phyloP scores from a whole-genome alignment of 2,329 filamentous ascomycete genomes.

The Volutella citrinella region DNA sequence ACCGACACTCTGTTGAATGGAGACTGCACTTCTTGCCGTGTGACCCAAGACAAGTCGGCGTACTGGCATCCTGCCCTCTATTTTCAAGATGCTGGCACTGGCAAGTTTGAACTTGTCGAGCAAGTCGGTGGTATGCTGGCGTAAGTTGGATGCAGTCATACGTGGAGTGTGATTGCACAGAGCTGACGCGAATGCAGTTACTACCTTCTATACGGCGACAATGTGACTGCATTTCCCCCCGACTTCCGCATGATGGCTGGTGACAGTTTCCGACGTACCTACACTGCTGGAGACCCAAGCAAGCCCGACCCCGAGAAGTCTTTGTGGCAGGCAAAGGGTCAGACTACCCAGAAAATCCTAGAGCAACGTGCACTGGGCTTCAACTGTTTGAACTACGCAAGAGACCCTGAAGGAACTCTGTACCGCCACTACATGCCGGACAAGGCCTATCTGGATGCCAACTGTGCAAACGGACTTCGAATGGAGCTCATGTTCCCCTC shows the following conservation, averaged over 20 bases:
- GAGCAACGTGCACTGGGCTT: conserved; percentile 83
- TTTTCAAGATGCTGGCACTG: conserved; percentile 65
- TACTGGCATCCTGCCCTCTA: conserved; percentile 84
- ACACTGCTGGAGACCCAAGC: conserved; percentile 65
- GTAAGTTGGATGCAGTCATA: conserved; percentile 50
- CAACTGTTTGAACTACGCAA: conserved; percentile 86
- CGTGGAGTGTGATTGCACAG: background rate
- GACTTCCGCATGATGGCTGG: conserved; percentile 83
- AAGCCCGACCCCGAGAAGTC: conserved; percentile 65
- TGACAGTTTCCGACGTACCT: conserved; percentile 64
- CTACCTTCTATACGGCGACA: conserved; percentile 71
- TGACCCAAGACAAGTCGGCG: conserved; percentile 78
- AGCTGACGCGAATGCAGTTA: conserved; percentile 53
- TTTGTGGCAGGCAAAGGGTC: conserved; percentile 61
- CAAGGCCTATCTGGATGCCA: conserved; percentile 74
- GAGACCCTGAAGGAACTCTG: conserved; percentile 66
- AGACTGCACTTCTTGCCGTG: conserved; percentile 77
- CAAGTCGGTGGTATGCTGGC: conserved; percentile 82
- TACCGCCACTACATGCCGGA: conserved; percentile 79
- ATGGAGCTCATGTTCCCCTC: conserved; percentile 85
- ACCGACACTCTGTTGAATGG: conserved; percentile 56
- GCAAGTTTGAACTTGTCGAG: conserved; percentile 64
- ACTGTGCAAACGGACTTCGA: conserved; percentile 79
- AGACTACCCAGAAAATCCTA: conserved; percentile 65
- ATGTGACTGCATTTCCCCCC: conserved; percentile 70